A percentile compares a stretch with the other conserved stretches of the same genome.
These are phyloP conservation scores for Rhynchospora pubera DNA, from an alignment of 176 grass and related monocot species.

Conservation along the genomic window DNA sequence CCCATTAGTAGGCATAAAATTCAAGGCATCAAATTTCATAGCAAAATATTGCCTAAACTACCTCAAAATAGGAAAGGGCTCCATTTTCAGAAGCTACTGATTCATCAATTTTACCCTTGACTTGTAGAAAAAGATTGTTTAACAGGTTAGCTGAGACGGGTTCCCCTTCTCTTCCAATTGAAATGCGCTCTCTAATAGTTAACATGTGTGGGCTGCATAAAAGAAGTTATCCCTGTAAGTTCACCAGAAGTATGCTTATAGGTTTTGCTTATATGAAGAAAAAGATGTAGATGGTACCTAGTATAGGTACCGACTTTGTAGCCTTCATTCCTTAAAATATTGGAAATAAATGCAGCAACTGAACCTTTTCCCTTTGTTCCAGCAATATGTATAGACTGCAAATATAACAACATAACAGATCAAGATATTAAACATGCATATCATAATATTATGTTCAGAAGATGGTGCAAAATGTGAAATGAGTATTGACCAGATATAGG, in stretches of 20 bases:
- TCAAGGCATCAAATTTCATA: not conserved
- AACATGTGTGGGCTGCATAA: conserved; percentile 71
- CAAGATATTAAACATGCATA: not conserved
- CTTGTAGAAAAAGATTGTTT: conserved; percentile 37
- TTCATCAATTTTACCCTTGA: conserved; percentile 61
- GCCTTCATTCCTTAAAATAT: conserved; percentile 77
- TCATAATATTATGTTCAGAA: not conserved
- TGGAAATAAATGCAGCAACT: conserved; percentile 61
- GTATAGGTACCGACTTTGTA: conserved; percentile 81
- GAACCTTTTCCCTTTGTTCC: conserved; percentile 99
- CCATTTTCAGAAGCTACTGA: conserved; percentile 70
- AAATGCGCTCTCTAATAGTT: conserved; percentile 77
- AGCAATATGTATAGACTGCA: conserved; percentile 76
- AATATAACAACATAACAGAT: not conserved
- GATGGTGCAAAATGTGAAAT: not conserved
- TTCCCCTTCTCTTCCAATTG: conserved; percentile 54
- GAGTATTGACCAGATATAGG: not conserved
- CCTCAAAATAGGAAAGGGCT: conserved; percentile 80
- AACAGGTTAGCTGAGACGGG: conserved; percentile 52
- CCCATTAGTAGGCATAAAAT: not conserved
- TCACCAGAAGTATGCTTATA: not conserved
- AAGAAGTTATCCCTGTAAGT: not conserved
- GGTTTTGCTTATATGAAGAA: not conserved
- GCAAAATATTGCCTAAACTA: conserved; percentile 25
- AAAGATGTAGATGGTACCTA: conserved; percentile 37